Percentiles rank a stretch among this genome's conserved stretches.
Evolutionary conservation across 257 asterid genomes (phyloP).

Genomic region (Capsicum baccatum): DNA sequence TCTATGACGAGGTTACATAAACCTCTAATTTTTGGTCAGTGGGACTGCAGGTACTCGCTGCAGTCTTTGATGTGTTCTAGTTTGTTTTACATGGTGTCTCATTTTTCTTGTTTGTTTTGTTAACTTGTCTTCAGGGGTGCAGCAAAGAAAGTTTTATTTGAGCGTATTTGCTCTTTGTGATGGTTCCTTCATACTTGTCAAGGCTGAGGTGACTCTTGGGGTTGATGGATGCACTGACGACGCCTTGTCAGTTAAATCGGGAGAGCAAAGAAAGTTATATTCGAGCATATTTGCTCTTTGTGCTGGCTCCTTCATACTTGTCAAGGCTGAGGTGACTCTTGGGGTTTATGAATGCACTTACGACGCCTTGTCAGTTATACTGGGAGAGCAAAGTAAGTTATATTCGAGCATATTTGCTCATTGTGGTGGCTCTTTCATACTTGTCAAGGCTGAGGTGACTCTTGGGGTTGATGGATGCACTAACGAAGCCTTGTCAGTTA

Average conservation of each 20-base stretch:
- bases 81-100: slow-evolving; percentile 37
- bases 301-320: slow-evolving; percentile 17
- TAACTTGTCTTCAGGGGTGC: slow-evolving; percentile 57
- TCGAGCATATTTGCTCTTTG: slow-evolving; percentile 1
- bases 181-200: slow-evolving; percentile 26
- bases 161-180: slow-evolving; percentile 45
- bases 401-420: slow-evolving; percentile 48
- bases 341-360: slow-evolving; percentile 13
- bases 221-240: slow-evolving; percentile 66
- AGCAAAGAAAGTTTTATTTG: slow-evolving; percentile 36
- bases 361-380: slow-evolving; percentile 25
- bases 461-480: slow-evolving; percentile 60
- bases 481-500: slow-evolving; percentile 68
- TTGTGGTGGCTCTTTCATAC: slow-evolving; percentile 13
- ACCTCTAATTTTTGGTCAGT: slow-evolving; percentile 43
- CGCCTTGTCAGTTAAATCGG: slow-evolving; percentile 72
- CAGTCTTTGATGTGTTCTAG: slow-evolving; percentile 38
- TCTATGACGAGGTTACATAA: slow-evolving; percentile 54
- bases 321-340: slow-evolving; percentile 27
- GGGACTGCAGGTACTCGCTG: slow-evolving; percentile 65
- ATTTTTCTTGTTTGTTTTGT: slow-evolving; percentile 46
- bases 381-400: slow-evolving; percentile 18
- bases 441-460: slow-evolving; percentile 61
- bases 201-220: slow-evolving; percentile 65
- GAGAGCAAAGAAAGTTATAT: slow-evolving; percentile 32